Evolutionary conservation across 345 rosid species (phyloP).

Genomic region (Hibiscus mutabilis): DNA sequence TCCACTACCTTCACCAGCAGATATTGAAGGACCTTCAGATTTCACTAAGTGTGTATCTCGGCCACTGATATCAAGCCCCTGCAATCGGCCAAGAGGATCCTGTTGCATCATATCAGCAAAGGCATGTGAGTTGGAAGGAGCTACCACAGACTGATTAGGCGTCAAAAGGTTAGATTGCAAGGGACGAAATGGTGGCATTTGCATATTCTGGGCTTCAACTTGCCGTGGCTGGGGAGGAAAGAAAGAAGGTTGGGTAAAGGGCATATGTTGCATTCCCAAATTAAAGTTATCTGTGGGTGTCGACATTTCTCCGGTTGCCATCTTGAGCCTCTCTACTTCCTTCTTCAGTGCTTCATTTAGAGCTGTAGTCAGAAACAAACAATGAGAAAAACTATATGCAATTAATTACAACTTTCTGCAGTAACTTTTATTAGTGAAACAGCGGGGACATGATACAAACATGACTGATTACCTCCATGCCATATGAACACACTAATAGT

Average conservation of each 20-base stretch:
- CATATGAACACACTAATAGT: neutral
- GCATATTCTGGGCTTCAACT: conserved; percentile 34
- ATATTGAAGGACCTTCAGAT: conserved; percentile 58
- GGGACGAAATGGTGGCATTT: conserved; percentile 49
- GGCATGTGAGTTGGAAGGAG: conserved; percentile 30
- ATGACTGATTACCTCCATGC: neutral
- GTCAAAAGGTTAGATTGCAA: conserved; percentile 37
- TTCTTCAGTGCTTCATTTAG: conserved; percentile 77
- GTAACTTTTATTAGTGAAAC: neutral
- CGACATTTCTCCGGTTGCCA: conserved; percentile 63
- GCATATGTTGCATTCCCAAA: conserved; percentile 59
- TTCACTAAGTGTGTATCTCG: conserved; percentile 50
- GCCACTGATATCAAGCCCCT: conserved; percentile 74
- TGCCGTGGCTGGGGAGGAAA: conserved; percentile 42
- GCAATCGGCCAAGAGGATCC: conserved; percentile 63
- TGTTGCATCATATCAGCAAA: conserved; percentile 58
- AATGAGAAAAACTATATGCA: conserved; percentile 1
- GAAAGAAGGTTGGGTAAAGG: conserved; percentile 40
- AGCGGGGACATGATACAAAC: neutral
- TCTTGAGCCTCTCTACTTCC: conserved; percentile 82
- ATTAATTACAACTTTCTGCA: neutral
- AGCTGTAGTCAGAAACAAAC: conserved; percentile 32
- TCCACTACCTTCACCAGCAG: conserved; percentile 73
- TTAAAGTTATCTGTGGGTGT: conserved; percentile 55
- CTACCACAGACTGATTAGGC: conserved; percentile 34